Conservation (phyloP, 768 basidiomycete genomes). For the Hydnum rufescens region DNA sequence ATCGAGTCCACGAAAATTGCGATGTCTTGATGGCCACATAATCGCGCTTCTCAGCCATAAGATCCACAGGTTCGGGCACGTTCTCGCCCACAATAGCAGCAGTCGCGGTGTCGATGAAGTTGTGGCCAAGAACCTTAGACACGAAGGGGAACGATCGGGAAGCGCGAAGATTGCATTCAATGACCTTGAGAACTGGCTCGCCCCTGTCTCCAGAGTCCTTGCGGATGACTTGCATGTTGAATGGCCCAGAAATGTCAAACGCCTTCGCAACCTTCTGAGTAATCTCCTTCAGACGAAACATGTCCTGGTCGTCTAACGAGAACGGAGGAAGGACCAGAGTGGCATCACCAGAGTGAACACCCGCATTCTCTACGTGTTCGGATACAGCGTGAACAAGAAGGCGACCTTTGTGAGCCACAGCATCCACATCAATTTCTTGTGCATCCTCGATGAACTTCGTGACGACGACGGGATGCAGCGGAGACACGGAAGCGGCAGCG, state of each 20-base stretch:
- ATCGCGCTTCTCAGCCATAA: conserved; percentile 76
- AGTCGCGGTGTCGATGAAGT: conserved; percentile 90
- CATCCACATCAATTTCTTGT: conserved; percentile 96
- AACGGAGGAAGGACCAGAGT: conserved; percentile 93
- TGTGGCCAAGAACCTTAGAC: conserved; percentile 90
- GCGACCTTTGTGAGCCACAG: conserved; percentile 81
- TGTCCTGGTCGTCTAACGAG: conserved; percentile 52
- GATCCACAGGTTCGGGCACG: conserved; percentile 77
- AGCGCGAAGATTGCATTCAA: conserved; percentile 95
- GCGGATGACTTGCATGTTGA: conserved; percentile 98
- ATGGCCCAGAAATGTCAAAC: conserved; percentile 94
- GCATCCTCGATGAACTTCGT: conserved; percentile 98
- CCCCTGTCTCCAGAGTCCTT: conserved; percentile 32
- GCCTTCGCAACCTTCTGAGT: conserved; percentile 88
- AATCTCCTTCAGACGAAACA: conserved; percentile 78
- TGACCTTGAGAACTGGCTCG: conserved; percentile 73
- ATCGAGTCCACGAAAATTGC: conserved; percentile 94
- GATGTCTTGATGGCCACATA: conserved; percentile 95
- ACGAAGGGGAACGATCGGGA: conserved; percentile 99
- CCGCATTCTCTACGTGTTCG: conserved; percentile 96
- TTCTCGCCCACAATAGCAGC: conserved; percentile 68
- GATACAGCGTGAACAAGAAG: conserved; percentile 91
- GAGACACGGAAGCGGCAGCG: conserved; percentile 91
- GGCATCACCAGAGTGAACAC: conserved; percentile 96
- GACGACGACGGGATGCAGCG: conserved; percentile 92